A percentile compares a stretch with the other conserved stretches of the same genome.
Conservation (phyloP, 768 basidiomycete genomes). For the Tulasnella sp. region DNA sequence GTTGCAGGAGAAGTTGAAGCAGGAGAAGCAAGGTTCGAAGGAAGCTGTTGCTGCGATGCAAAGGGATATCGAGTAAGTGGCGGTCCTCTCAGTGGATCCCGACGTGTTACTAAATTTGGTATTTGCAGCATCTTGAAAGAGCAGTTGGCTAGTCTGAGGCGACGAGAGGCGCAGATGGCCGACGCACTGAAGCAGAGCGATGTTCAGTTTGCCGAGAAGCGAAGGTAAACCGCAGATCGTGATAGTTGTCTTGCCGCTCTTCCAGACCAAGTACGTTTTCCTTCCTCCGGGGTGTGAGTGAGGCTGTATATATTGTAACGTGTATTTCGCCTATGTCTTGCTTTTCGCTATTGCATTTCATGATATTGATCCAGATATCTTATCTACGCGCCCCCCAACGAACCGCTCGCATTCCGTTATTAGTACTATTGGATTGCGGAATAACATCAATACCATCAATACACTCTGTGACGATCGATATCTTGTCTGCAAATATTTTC, state of each 20-base stretch:
- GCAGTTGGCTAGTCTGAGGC: neutral
- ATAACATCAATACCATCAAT: too few relatives aligned
- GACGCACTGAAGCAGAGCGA: neutral
- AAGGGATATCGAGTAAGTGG: constrained; percentile 58
- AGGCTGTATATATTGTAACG: neutral
- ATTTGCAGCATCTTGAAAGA: neutral
- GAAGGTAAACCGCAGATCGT: neutral
- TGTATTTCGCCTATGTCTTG: neutral
- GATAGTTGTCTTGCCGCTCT: neutral
- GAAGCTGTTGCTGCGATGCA: constrained; percentile 74
- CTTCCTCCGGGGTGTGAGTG: neutral
- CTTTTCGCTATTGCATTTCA: neutral
- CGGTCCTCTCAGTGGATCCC: neutral
- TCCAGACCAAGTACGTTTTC: neutral
- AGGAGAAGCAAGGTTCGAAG: constrained; percentile 90
- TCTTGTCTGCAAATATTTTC: too few relatives aligned
- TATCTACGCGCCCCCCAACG: neutral
- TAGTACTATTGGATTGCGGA: neutral
- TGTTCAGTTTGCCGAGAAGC: neutral
- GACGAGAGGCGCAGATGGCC: neutral
- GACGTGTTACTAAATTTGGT: neutral
- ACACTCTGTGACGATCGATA: too few relatives aligned
- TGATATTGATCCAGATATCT: neutral
- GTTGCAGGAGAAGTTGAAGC: constrained; percentile 87
- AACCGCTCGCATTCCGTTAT: neutral